Evolutionary conservation across 352 stramenopile genomes (phyloP), one percentile per base, ranked within the genome.

Genomic region (Phytophthora macrochlamydospora): DNA sequence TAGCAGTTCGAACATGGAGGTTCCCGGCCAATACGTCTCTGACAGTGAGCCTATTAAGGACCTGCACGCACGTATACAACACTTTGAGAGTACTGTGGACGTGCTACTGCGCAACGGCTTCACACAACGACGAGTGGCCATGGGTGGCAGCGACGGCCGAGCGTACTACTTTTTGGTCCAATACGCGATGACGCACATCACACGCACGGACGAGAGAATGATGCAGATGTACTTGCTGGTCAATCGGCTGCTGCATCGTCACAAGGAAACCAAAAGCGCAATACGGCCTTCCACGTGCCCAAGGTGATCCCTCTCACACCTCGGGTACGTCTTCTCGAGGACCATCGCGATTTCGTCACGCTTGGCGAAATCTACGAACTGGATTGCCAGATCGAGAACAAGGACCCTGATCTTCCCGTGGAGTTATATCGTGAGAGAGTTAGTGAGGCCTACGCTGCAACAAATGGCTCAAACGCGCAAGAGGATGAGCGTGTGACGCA

Each of bases 241-340:
- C 37, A 97, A 97, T 62, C 82, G 89, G 13, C 60, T 98, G 44
- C 59, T 98, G 7, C 60, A 89, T 37, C 86, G 87, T 8, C 86
- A 97, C 74, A 93, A 96, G 61, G 85, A 97, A 65, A 95, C 92
- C 9, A 87, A 91, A 89, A 92, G 33, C 86, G 90, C 43, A 93
- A 97, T 65, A 81, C 94, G 4, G 76, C 91, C n/a, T 95, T 97
- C 54, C 86, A 96, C 51, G 78, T 98, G 1, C 92, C 93, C 4
- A 95, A 97, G 62, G 91, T 98, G 45, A 93, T 98, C 13, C 94
- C 93, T 29, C 87, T 98, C 32, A 98, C 94, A 30, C 91, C 92
- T 28, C 88, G 94, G 2, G 89, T 98, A 12, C 82, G 90, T 7
- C 64, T 98, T 49, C 72, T 96, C 12, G 87, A 97, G 44, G 92